These are phyloP conservation scores for Pythium utonaiense DNA, from an alignment of 352 stramenopile species.

Conservation along the genomic window DNA sequence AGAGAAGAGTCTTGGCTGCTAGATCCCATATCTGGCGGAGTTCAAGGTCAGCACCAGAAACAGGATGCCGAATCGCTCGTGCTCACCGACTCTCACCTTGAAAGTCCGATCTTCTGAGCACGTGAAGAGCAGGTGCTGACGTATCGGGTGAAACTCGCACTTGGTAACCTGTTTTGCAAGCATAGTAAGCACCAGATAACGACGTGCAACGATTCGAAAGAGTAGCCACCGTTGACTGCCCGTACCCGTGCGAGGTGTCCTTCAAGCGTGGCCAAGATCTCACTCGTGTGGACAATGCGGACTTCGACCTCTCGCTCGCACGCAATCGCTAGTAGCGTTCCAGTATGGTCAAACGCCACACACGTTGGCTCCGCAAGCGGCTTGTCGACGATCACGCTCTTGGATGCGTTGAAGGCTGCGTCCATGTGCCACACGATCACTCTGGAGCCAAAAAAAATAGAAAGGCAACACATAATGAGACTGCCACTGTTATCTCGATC, in stretches of 20 bases:
- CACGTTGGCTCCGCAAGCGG: slow-evolving; percentile 37
- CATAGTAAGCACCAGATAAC: neutral
- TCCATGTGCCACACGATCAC: slow-evolving; percentile 63
- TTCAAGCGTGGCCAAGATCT: slow-evolving; percentile 64
- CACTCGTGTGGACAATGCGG: slow-evolving; percentile 43
- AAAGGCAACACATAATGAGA: neutral
- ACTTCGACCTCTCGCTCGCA: slow-evolving; percentile 52
- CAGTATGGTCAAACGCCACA: slow-evolving; percentile 63
- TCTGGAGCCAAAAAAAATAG: slow-evolving; percentile 22
- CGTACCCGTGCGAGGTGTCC: slow-evolving; percentile 56
- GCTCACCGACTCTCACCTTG: no score
- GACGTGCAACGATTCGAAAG: no score
- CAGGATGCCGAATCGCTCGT: no score
- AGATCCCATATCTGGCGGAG: slow-evolving; percentile 71
- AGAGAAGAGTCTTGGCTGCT: slow-evolving; percentile 50
- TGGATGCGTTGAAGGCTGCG: slow-evolving; percentile 21
- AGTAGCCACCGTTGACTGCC: no score
- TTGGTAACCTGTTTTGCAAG: slow-evolving; percentile 44
- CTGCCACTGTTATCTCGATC: neutral
- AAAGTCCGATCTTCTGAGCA: slow-evolving; percentile 82
- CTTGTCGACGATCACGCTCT: slow-evolving; percentile 42
- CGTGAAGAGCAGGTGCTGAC: slow-evolving; percentile 65
- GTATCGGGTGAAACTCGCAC: slow-evolving; percentile 68
- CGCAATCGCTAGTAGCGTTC: slow-evolving; percentile 53
- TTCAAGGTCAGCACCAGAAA: neutral